These are phyloP conservation scores for Cadophora gregata DNA, from an alignment of 2,329 filamentous ascomycete genomes.

Conservation along the genomic window DNA sequence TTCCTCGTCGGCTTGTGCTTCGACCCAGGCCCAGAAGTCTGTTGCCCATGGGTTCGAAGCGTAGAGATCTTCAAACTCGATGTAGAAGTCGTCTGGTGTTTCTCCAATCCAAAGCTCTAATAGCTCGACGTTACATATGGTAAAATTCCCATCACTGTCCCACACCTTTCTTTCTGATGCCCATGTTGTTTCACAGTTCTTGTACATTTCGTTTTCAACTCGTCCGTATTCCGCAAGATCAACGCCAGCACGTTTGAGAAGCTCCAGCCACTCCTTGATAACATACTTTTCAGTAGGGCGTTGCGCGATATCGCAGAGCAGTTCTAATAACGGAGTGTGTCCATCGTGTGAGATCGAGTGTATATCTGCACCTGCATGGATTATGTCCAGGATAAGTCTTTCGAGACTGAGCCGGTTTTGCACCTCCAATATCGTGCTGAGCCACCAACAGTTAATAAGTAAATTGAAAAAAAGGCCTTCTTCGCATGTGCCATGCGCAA, in stretches of 20 bases:
- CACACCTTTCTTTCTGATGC: neutral
- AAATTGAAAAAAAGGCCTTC: neutral
- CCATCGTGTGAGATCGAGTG: neutral
- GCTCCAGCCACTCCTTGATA: neutral
- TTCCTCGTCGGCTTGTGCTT: neutral
- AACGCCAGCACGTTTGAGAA: neutral
- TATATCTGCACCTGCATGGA: neutral
- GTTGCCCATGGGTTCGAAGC: neutral
- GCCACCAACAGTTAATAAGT: too few species aligned
- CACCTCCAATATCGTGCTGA: too few species aligned
- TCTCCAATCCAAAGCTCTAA: neutral
- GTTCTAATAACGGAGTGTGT: neutral
- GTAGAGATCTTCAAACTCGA: conserved; percentile 6
- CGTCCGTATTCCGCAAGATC: conserved; percentile 16
- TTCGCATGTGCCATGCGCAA: neutral
- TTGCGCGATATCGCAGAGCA: neutral
- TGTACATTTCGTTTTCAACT: conserved; percentile 15
- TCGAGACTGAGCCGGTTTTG: neutral
- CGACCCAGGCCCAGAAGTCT: neutral
- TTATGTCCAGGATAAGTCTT: neutral
- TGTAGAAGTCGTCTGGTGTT: neutral
- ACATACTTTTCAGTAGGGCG: too few species aligned
- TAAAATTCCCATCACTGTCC: neutral
- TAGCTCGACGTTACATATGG: neutral
- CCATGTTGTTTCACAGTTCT: neutral